phyloP scores from a whole-genome alignment of 1,284 basidiomycete genomes.

The Tilletia indica region DNA sequence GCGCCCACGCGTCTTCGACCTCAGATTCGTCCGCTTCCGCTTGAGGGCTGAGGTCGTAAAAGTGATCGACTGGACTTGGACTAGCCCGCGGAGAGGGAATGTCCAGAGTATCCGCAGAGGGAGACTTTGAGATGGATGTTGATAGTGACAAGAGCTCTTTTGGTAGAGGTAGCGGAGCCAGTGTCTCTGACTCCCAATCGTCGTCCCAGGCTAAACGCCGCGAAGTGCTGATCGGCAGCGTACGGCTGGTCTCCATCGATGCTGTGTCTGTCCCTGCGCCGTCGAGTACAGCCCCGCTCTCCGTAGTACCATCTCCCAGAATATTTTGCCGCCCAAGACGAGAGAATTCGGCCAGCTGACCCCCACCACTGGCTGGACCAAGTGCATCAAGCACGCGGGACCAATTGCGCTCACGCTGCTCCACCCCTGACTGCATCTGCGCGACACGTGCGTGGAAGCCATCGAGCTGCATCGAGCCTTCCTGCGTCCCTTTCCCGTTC shows the following conservation, averaged over 20 bases:
- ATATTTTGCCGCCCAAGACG: background rate
- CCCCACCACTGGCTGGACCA: background rate
- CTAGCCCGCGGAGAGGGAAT: background rate
- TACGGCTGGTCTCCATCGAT: background rate
- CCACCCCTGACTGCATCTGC: background rate
- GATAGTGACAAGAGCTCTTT: background rate
- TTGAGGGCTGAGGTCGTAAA: background rate
- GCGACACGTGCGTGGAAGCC: background rate
- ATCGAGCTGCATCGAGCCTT: background rate
- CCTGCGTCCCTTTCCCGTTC: background rate
- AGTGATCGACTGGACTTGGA: background rate
- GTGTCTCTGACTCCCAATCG: conserved; percentile 9
- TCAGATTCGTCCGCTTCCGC: background rate
- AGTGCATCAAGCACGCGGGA: background rate
- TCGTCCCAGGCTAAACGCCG: background rate
- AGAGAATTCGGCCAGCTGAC: background rate
- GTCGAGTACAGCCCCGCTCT: too few species aligned
- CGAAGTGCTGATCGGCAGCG: background rate
- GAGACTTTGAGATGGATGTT: background rate
- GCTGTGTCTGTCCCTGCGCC: background rate
- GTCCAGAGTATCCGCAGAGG: background rate
- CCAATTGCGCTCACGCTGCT: conserved; percentile 3
- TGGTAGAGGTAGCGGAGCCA: background rate
- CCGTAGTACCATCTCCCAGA: too few species aligned
- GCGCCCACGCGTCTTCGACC: background rate